Base-by-base conservation (phyloP, 257 asterid species). In the Solanum chiquidenum region DNA sequence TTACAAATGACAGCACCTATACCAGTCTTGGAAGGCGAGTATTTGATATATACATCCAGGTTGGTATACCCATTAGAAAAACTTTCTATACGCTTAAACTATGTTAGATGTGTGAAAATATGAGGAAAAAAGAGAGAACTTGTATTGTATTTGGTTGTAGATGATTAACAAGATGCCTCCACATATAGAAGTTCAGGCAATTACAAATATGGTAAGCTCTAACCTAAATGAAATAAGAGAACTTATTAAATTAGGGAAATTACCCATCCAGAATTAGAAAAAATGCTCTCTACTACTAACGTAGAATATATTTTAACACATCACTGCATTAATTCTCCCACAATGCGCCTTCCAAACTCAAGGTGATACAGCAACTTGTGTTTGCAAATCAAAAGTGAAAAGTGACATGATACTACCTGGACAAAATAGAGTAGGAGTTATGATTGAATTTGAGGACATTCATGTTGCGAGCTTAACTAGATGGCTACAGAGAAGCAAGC, bases 41-140 rank as follows among this genome's bases (percentile, higher is more conserved):
- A 86, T 96, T 96, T 86, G 95, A 96, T 73, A 92, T 96, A 62
- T 92, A 93, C 89, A 93, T 96, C 77, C 99, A 96, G 99, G 99
- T 96, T 86, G 88, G 69, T 71, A 44, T 68, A 9, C 5, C 62
- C 12, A 11, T 71, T 29, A 86, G 34, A 29, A 69, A 68, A 44
- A 27, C 16, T 80, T 79, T 12, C 27, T 46, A 16, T 29, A 46
- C 18, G 33, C 25, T 44, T 27, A 46, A 27, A 46, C 9, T 80
- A 80, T 31, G 16, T 46, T 80, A 0, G 64, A 44, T 46, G 27
- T 80, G 85, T 80, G 68, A 80, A 46, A 9, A 29, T 46, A 80
- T 52, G 16, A 25, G 84, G 62, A 25, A 77, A 77, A 42, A 13
- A 44, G 14, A 29, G 38, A 80, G 42, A 80, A 46, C 85, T 6